Evolutionary conservation across 805 yeast genomes (phyloP).

Genomic region (Sugiyamaella smithiae): DNA sequence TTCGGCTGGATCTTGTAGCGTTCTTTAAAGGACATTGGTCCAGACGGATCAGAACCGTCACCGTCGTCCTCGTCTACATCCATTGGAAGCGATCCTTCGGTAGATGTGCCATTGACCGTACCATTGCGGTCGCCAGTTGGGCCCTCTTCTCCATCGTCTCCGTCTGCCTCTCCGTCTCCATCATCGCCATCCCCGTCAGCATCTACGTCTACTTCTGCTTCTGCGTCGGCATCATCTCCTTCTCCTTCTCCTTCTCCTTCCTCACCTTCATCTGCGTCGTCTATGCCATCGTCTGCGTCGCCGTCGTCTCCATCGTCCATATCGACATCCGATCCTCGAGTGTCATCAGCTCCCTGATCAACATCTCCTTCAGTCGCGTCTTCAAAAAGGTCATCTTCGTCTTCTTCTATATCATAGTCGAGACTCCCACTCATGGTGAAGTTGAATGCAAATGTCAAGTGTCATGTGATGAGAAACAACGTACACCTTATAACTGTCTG

Average conservation of each 20-base stretch:
- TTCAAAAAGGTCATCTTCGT: conserved; percentile 32
- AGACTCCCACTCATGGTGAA: conserved; percentile 14
- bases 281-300: conserved; percentile 11
- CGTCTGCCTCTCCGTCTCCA: conserved; percentile 19
- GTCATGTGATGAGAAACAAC: not conserved
- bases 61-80: conserved; percentile 18
- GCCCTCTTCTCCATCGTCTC: conserved; percentile 18
- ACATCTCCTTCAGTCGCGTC: conserved; percentile 33
- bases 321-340: conserved; percentile 21
- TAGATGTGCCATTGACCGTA: conserved; percentile 7
- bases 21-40: conserved; percentile 20
- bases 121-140: conserved; percentile 24
- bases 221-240: conserved; percentile 30
- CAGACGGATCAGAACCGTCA: conserved; percentile 8
- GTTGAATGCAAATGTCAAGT: not conserved
- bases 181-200: conserved; percentile 34
- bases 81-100: conserved; percentile 26
- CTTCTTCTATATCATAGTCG: conserved; percentile 28
- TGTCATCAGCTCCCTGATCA: conserved; percentile 27
- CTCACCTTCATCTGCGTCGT: conserved; percentile 22
- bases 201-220: conserved; percentile 28
- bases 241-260: conserved; percentile 26
- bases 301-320: conserved; percentile 11
- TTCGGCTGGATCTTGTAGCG: conserved; percentile 29
- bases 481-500: too few species aligned